phyloP scores from a whole-genome alignment of 352 stramenopile genomes.

The Globisporangium carolinianum region DNA sequence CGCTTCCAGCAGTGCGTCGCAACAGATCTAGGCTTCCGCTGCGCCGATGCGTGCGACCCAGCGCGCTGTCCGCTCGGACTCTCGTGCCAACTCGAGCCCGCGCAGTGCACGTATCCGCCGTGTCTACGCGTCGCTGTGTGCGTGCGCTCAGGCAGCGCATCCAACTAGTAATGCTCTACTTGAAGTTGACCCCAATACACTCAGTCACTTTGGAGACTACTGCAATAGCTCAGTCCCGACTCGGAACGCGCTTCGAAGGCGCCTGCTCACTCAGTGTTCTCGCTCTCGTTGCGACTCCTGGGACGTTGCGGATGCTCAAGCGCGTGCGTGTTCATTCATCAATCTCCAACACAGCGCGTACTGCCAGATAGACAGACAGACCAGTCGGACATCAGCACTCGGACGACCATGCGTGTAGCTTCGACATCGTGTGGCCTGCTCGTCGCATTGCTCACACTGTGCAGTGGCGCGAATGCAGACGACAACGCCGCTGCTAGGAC shows the following conservation, averaged over 20 bases:
- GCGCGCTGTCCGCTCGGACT: neutral
- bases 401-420: neutral
- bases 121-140: slow-evolving; percentile 1
- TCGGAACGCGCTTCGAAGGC: no score
- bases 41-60: slow-evolving; percentile 3
- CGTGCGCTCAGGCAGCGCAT: neutral
- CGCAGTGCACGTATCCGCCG: neutral
- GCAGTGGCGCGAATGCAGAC: neutral
- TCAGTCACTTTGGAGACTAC: no score
- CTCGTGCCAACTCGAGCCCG: slow-evolving; percentile 2
- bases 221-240: no score
- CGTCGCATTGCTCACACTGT: neutral
- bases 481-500: no score
- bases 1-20: neutral
- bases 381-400: no score
- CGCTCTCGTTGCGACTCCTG: no score
- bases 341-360: no score
- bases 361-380: no score
- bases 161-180: no score
- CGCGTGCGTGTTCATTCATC: no score
- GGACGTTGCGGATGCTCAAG: no score
- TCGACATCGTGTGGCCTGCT: neutral
- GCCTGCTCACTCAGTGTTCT: no score
- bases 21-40: neutral
- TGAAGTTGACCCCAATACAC: neutral